A percentile compares a stretch with the other conserved stretches of the same genome.
These are phyloP conservation scores for Sporothrix dimorphospora DNA, from an alignment of 2,329 filamentous ascomycete genomes.

Conservation along the genomic window DNA sequence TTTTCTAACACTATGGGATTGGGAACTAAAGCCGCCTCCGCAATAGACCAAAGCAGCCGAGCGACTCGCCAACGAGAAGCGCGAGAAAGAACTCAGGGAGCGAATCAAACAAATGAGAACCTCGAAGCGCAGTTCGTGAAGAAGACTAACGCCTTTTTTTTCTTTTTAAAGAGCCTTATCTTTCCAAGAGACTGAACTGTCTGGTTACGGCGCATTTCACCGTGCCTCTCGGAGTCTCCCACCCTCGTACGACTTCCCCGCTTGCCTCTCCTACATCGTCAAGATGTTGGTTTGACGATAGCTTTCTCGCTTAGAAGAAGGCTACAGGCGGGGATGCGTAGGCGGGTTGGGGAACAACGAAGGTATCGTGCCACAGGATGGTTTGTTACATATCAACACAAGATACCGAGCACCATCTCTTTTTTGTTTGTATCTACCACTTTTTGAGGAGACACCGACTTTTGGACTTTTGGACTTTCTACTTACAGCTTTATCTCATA, in stretches of 20 bases:
- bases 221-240: not conserved
- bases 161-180: not conserved
- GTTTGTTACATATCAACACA: conserved; percentile 15
- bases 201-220: not conserved
- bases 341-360: not conserved
- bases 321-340: not conserved
- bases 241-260: not conserved
- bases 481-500: not conserved
- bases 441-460: not conserved
- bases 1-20: not conserved
- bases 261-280: not conserved
- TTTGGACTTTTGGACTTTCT: not conserved
- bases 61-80: conserved; percentile 50
- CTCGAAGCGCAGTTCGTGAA: conserved; percentile 51
- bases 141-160: conserved; percentile 46
- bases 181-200: not conserved
- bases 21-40: conserved; percentile 33
- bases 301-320: not conserved
- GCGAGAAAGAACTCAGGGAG: conserved; percentile 56
- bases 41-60: conserved; percentile 42
- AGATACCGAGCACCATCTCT: too few relatives aligned
- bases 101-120: conserved; percentile 60
- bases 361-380: conserved; percentile 10
- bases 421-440: too few relatives aligned
- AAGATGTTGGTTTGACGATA: not conserved